These are phyloP conservation scores for Pinus tabuliformis DNA, from an alignment of 75 land plant genomes.

Conservation along the genomic window DNA sequence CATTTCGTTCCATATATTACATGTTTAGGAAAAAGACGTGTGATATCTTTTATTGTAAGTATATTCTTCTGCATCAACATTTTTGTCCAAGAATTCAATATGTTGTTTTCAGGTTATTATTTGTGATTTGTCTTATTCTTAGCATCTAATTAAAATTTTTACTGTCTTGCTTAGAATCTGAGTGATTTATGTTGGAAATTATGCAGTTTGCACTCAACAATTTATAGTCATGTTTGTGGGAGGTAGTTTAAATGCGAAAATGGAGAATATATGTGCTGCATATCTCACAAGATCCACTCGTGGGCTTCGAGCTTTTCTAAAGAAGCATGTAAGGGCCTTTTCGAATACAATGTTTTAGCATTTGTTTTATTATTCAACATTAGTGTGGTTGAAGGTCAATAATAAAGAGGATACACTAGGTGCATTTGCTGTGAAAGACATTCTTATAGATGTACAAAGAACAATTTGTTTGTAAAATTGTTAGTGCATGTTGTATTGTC, in stretches of 20 bases:
- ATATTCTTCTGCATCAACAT: background rate
- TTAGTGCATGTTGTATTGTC: no score
- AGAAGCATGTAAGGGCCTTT: slow-evolving; percentile 62
- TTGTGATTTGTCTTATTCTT: background rate
- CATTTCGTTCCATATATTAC: slow-evolving; percentile 81
- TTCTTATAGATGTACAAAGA: no score
- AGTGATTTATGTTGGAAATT: background rate
- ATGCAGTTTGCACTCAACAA: slow-evolving; percentile 73
- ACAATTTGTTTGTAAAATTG: no score
- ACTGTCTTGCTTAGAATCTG: background rate
- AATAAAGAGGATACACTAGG: background rate
- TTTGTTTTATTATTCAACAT: background rate
- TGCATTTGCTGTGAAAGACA: background rate
- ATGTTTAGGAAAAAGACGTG: slow-evolving; percentile 70
- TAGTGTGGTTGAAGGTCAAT: background rate
- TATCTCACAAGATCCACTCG: slow-evolving; percentile 83
- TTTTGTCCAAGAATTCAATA: background rate
- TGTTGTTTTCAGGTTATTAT: background rate
- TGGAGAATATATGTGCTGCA: slow-evolving; percentile 45
- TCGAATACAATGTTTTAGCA: background rate
- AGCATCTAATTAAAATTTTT: background rate
- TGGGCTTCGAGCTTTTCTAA: slow-evolving; percentile 70
- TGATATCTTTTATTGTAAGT: slow-evolving; percentile 79
- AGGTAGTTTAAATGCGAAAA: slow-evolving; percentile 25
- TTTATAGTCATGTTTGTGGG: slow-evolving; percentile 81